Evolutionary conservation across 2,329 filamentous ascomycete genomes (phyloP).

Genomic region (Lizonia empirigonia): DNA sequence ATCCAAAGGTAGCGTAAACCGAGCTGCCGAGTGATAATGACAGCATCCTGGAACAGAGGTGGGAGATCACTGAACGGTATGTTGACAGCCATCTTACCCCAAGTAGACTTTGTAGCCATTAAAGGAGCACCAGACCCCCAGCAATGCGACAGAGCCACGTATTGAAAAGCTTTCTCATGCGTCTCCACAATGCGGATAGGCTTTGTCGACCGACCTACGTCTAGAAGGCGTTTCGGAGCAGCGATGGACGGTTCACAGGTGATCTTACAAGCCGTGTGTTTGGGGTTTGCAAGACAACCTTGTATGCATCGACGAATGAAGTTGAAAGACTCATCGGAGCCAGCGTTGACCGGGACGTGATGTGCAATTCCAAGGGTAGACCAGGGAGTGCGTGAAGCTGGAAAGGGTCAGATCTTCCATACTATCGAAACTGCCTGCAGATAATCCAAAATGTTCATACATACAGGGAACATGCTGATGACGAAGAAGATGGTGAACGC

Average conservation of each 20-base stretch:
- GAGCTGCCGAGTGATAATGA: slow-evolving; percentile 41
- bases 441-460: neutral
- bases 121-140: slow-evolving; percentile 36
- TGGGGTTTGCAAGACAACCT: slow-evolving; percentile 40
- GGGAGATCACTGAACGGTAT: slow-evolving; percentile 37
- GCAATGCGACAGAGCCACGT: slow-evolving; percentile 40
- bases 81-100: slow-evolving; percentile 31
- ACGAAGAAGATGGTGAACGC: neutral
- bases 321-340: slow-evolving; percentile 42
- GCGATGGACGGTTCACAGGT: slow-evolving; percentile 25
- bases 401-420: slow-evolving; percentile 10
- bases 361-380: slow-evolving; percentile 38
- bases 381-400: slow-evolving; percentile 40
- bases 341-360: slow-evolving; percentile 37
- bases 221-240: slow-evolving; percentile 37
- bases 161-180: slow-evolving; percentile 36
- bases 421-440: neutral
- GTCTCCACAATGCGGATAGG: slow-evolving; percentile 43
- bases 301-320: slow-evolving; percentile 42
- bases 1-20: slow-evolving; percentile 46
- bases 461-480: neutral
- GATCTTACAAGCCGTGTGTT: slow-evolving; percentile 35
- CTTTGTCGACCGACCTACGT: slow-evolving; percentile 36
- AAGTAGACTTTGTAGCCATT: slow-evolving; percentile 37
- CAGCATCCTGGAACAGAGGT: slow-evolving; percentile 35